Evolutionary conservation across 2,329 filamentous ascomycete genomes (phyloP).

Genomic region (Lecanicillium sp.): DNA sequence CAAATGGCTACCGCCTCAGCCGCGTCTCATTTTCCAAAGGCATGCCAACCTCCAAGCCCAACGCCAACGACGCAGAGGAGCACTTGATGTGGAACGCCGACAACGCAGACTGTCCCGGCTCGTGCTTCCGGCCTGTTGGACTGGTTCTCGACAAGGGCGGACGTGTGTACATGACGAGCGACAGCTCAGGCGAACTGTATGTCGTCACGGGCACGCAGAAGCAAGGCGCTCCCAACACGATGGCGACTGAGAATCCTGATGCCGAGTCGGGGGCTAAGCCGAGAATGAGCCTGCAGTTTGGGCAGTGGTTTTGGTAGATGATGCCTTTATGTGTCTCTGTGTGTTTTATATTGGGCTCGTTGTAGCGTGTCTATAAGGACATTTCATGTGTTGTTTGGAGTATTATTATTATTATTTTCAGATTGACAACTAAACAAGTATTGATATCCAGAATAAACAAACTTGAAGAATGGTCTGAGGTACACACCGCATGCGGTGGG

Average conservation of each 20-base stretch:
- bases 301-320: neutral
- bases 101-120: slow-evolving; percentile 31
- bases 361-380: too few species aligned
- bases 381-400: too few species aligned
- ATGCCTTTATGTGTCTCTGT: too few species aligned
- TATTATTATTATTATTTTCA: too few species aligned
- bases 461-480: too few species aligned
- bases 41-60: slow-evolving; percentile 20
- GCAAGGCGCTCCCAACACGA: neutral
- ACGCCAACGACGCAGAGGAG: slow-evolving; percentile 32
- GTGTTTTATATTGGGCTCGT: too few species aligned
- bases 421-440: too few species aligned
- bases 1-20: slow-evolving; percentile 30
- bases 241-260: neutral
- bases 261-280: slow-evolving; percentile 1
- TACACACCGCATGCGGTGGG: too few species aligned
- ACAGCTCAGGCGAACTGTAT: slow-evolving; percentile 47
- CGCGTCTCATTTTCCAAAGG: slow-evolving; percentile 27
- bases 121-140: slow-evolving; percentile 45
- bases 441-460: too few species aligned
- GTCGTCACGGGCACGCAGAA: slow-evolving; percentile 22
- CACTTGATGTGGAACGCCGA: slow-evolving; percentile 43
- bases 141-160: slow-evolving; percentile 30
- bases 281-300: slow-evolving; percentile 4
- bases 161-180: slow-evolving; percentile 44